Percentiles rank a stretch among this genome's conserved stretches.
These are phyloP conservation scores for Omphalotus guepiniiformis DNA, from an alignment of 768 basidiomycete genomes.

Conservation along the genomic window DNA sequence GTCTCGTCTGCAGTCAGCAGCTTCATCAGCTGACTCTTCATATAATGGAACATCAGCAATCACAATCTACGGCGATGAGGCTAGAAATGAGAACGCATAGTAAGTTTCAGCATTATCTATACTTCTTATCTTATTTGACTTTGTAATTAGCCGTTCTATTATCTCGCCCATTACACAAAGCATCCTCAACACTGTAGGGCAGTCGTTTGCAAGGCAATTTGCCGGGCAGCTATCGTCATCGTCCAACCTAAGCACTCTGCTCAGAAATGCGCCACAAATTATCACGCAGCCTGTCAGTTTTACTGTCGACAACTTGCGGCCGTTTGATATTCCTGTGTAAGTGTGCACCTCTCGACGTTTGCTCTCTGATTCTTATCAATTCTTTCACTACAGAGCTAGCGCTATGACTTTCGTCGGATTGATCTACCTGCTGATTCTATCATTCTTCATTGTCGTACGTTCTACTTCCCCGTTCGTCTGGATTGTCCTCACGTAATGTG, in stretches of 20 bases:
- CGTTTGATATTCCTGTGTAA: slow-evolving; percentile 45
- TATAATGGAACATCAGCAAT: slow-evolving; percentile 36
- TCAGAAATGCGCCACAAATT: slow-evolving; percentile 33
- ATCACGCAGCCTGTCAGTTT: slow-evolving; percentile 36
- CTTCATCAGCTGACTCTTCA: slow-evolving; percentile 23
- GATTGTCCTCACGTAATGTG: not conserved
- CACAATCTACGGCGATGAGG: slow-evolving; percentile 32
- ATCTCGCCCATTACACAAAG: slow-evolving; percentile 13
- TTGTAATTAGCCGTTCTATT: slow-evolving; percentile 13
- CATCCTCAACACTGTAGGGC: slow-evolving; percentile 21
- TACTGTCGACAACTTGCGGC: slow-evolving; percentile 35
- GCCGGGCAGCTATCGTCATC: slow-evolving; percentile 14
- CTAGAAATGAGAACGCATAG: slow-evolving; percentile 45
- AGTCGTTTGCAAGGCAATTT: slow-evolving; percentile 26
- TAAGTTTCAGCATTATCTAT: slow-evolving; percentile 22
- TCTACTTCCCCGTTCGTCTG: not conserved
- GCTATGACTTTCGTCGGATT: slow-evolving; percentile 35
- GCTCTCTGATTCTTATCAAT: not conserved
- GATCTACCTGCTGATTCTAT: slow-evolving; percentile 28
- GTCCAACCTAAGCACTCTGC: slow-evolving; percentile 16
- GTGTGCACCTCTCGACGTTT: slow-evolving; percentile 10
- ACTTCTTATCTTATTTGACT: slow-evolving; percentile 5
- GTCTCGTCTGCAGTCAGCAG: slow-evolving; percentile 21
- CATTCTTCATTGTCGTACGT: slow-evolving; percentile 26
- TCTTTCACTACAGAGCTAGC: slow-evolving; percentile 28